phyloP scores from a whole-genome alignment of 345 rosid species.

The Cochlearia excelsa region DNA sequence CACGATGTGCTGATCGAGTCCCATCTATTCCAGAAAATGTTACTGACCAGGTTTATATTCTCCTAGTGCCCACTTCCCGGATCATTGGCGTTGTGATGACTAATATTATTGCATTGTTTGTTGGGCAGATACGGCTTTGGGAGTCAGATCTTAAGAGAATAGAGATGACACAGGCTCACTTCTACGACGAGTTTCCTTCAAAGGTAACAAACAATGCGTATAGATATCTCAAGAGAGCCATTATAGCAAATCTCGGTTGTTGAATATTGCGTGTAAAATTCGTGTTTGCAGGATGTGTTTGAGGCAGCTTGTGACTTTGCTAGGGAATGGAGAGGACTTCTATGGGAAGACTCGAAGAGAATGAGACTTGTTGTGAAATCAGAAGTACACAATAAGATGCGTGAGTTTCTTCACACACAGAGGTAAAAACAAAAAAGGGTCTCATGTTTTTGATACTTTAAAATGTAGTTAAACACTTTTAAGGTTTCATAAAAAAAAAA shows the following conservation, averaged over 20 bases:
- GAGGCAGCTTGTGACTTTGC: constrained; percentile 86
- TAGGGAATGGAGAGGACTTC: constrained; percentile 63
- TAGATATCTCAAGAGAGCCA: not conserved
- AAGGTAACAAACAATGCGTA: constrained; percentile 44
- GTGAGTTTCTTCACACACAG: constrained; percentile 70
- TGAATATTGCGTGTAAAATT: not conserved
- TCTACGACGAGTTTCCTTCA: constrained; percentile 84
- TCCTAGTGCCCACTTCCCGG: constrained; percentile 2
- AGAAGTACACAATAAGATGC: constrained; percentile 76
- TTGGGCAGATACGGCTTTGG: constrained; percentile 84
- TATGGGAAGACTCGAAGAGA: constrained; percentile 91
- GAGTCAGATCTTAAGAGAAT: constrained; percentile 90
- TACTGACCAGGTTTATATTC: constrained; percentile 68
- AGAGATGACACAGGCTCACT: constrained; percentile 72
- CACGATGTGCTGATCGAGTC: constrained; percentile 69
- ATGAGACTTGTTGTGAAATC: constrained; percentile 80
- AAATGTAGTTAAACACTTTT: too few species aligned
- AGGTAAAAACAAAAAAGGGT: constrained; percentile 30
- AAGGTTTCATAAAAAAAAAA: too few species aligned
- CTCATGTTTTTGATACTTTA: too few species aligned
- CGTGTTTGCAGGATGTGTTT: constrained; percentile 59
- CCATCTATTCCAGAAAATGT: constrained; percentile 94
- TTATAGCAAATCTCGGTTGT: not conserved
- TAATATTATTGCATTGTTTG: constrained; percentile 6
- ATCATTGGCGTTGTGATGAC: constrained; percentile 3